A percentile compares a stretch with the other conserved stretches of the same genome.
Conservation (phyloP, 768 basidiomycete genomes). For the Boletus fagicola region DNA sequence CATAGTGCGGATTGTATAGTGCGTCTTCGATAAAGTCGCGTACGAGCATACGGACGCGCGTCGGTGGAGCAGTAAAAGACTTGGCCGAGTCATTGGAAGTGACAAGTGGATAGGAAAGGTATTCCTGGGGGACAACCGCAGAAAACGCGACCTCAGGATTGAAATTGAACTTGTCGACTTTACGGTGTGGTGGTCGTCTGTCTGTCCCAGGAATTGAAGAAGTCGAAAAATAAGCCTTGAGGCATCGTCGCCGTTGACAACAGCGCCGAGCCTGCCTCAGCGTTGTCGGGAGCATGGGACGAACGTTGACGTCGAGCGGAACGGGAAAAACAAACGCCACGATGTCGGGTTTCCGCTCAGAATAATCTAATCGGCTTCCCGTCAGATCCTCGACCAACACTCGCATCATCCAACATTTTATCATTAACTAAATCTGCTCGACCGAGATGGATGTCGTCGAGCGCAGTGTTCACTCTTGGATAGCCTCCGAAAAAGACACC, state of each 20-base stretch:
- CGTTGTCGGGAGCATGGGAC: constrained; percentile 23
- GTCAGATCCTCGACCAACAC: background rate
- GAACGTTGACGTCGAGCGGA: constrained; percentile 1
- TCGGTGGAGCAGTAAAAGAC: constrained; percentile 56
- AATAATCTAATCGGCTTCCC: constrained; percentile 13
- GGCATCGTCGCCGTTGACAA: constrained; percentile 22
- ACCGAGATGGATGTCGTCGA: constrained; percentile 43
- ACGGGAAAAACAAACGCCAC: constrained; percentile 8
- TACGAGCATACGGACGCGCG: constrained; percentile 86
- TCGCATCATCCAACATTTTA: background rate
- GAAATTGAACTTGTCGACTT: constrained; percentile 61
- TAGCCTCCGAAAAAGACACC: constrained; percentile 58
- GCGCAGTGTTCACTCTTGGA: constrained; percentile 68
- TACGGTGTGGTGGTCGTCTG: constrained; percentile 11
- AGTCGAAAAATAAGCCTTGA: constrained; percentile 28
- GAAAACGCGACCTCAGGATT: constrained; percentile 60
- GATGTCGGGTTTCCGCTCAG: background rate
- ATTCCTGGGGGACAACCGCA: constrained; percentile 42
- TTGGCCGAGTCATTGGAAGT: constrained; percentile 68
- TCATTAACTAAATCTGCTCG: background rate
- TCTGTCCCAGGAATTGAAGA: constrained; percentile 16
- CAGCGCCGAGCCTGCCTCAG: constrained; percentile 18
- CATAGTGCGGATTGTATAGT: constrained; percentile 95
- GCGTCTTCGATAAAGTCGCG: constrained; percentile 97
- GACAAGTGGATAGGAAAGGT: constrained; percentile 53